Base-by-base conservation (phyloP, 2,329 filamentous ascomycete species). In the Venturia oleaginea region DNA sequence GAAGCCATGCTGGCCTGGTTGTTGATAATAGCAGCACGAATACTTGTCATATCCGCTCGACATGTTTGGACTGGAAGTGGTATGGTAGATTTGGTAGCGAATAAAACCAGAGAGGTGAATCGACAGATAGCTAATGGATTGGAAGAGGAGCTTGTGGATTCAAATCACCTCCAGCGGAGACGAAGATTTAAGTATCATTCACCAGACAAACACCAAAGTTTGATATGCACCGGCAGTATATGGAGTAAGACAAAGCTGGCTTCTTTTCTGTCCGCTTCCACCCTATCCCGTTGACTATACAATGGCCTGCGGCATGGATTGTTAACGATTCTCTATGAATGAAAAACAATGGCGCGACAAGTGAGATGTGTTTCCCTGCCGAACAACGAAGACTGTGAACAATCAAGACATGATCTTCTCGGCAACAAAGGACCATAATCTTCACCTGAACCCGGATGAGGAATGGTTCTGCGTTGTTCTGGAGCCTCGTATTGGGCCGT, bases 231-330 rank as follows among this genome's bases (percentile, higher is more conserved):
- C 34, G 46, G 27, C 51, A 15, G 51, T 15, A 34, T 55, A 55
- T n/a, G 27, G 51, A 55, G 51, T 22, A 27, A 34, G 51, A 55
- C 51, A 55, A 55, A 55, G 51, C 51, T 55, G 27, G 51, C 30
- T 30, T 15, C 4, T 32, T 15, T 6, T 6, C 51, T 55, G 51
- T n/a, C 4, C 51, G n/a, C 5, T 32, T 13, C 34, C 51, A 34
- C 19, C 27, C 51, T 55, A 34, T n/a, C n/a, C n/a, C n/a, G n/a
- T n/a, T 32, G 30, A 30, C 51, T 34, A 34, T 30, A 1, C 34
- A 19, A 30, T 8, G 1, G 27, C 27, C 51, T 55, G 51, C 30
- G 24, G 51, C 51, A 7, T 55, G 51, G 51, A 34, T 55, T 30
- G 51, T 34, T 34, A n/a, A n/a, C 51, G 51, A 6, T 57, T 57